Percentiles rank a stretch among this genome's conserved stretches.
These are phyloP conservation scores for Blastomyces gilchristii DNA, from an alignment of 2,329 filamentous ascomycete species.

Conservation along the genomic window DNA sequence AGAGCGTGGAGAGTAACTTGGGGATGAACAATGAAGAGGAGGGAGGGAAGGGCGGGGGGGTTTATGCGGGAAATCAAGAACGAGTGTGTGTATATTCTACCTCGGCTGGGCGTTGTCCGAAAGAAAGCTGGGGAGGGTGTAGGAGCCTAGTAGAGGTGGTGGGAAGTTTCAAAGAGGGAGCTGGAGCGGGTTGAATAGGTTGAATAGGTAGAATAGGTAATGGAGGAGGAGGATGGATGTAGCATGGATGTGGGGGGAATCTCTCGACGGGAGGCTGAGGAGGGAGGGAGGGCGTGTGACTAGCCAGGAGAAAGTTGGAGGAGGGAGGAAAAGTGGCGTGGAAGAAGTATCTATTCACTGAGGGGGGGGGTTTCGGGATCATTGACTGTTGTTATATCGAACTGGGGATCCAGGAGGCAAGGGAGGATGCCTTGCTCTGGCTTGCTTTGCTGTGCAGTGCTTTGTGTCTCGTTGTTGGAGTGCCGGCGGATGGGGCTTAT, in stretches of 20 bases:
- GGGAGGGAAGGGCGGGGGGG: too few species aligned
- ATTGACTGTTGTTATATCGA: neutral
- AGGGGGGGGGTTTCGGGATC: neutral
- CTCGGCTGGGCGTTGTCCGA: neutral
- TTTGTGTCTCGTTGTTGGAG: too few species aligned
- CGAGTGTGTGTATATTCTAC: neutral
- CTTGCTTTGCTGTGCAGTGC: too few species aligned
- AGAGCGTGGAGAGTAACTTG: constrained; percentile 9
- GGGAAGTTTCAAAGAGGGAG: neutral
- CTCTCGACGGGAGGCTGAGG: neutral
- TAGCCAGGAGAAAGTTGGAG: neutral
- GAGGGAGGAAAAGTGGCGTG: neutral
- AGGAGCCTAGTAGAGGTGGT: neutral
- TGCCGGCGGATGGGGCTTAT: too few species aligned
- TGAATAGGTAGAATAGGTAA: too few species aligned
- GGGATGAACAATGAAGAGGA: neutral
- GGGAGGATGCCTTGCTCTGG: too few species aligned
- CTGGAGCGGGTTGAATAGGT: neutral
- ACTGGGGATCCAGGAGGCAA: too few species aligned
- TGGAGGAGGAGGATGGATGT: neutral
- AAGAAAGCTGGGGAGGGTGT: neutral
- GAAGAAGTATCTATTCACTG: neutral
- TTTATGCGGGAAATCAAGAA: neutral
- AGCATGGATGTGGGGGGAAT: neutral
- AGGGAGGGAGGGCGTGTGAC: neutral